These are phyloP conservation scores for Euphorbia tirucalli DNA, from an alignment of 345 rosid species.

Conservation along the genomic window DNA sequence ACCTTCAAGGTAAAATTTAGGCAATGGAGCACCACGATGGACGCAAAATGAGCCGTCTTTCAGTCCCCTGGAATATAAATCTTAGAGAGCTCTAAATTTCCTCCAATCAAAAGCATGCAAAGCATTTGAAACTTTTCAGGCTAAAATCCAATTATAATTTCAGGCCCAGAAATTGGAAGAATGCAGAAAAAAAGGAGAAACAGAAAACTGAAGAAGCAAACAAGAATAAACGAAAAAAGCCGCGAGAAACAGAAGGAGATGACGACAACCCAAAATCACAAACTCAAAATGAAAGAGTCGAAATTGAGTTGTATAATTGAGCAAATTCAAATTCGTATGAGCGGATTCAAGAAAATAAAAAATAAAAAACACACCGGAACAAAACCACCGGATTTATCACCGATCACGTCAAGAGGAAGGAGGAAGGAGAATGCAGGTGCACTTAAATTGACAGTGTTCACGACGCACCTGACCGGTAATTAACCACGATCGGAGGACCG, in stretches of 20 bases:
- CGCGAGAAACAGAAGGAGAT: too few species aligned
- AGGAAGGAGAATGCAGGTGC: too few species aligned
- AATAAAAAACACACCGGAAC: too few species aligned
- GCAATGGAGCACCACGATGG: background rate
- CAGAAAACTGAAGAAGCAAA: too few species aligned
- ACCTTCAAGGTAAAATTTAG: background rate
- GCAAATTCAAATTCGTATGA: background rate
- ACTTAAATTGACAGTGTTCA: too few species aligned
- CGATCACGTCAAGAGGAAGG: background rate
- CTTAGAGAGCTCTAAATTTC: background rate
- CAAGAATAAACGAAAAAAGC: too few species aligned
- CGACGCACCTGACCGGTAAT: background rate
- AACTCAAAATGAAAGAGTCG: too few species aligned
- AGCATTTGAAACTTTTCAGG: background rate
- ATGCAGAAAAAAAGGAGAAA: background rate
- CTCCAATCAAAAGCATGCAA: background rate
- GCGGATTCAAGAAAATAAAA: background rate
- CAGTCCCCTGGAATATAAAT: conserved; percentile 1
- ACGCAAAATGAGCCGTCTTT: background rate
- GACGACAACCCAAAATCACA: too few species aligned
- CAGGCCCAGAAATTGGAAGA: background rate
- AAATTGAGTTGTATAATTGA: background rate
- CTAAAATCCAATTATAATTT: background rate
- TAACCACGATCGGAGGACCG: background rate
- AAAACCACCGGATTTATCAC: background rate